Conservation (phyloP, 2,329 filamentous ascomycete genomes). For the Remersonia thermophila region DNA sequence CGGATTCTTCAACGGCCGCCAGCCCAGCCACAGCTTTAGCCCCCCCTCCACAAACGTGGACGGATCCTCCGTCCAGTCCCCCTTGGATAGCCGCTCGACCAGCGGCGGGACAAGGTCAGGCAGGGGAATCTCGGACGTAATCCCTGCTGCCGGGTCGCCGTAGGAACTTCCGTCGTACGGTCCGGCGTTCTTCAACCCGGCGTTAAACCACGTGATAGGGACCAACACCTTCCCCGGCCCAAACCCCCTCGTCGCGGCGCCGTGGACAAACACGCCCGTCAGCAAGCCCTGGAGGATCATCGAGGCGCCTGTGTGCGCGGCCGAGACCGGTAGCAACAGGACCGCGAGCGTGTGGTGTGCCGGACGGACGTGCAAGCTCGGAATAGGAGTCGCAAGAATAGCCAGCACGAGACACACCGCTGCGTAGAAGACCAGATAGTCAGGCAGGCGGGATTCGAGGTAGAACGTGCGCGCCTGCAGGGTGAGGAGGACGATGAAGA, state of each 20-base stretch:
- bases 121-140: constrained; percentile 18
- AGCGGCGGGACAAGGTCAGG: constrained; percentile 25
- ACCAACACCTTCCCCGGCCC: constrained; percentile 34
- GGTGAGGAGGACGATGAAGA: constrained; percentile 50
- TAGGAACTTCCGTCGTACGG: too few relatives aligned
- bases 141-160: too few relatives aligned
- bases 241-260: constrained; percentile 67
- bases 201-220: constrained; percentile 16
- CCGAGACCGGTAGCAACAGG: constrained; percentile 57
- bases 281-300: constrained; percentile 61
- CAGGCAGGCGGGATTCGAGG: constrained; percentile 51
- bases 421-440: constrained; percentile 51
- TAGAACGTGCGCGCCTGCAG: constrained; percentile 59
- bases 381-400: constrained; percentile 41
- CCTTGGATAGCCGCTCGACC: constrained; percentile 31
- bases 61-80: not conserved
- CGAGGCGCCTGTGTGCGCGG: constrained; percentile 55
- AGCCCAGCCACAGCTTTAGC: constrained; percentile 33
- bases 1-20: constrained; percentile 4
- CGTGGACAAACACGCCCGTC: constrained; percentile 64
- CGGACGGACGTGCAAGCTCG: constrained; percentile 53
- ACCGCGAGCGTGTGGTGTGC: constrained; percentile 67
- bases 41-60: not conserved
- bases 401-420: constrained; percentile 39
- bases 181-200: constrained; percentile 21